Conservation (phyloP, 2,329 filamentous ascomycete species). For the Penicillium sp. region DNA sequence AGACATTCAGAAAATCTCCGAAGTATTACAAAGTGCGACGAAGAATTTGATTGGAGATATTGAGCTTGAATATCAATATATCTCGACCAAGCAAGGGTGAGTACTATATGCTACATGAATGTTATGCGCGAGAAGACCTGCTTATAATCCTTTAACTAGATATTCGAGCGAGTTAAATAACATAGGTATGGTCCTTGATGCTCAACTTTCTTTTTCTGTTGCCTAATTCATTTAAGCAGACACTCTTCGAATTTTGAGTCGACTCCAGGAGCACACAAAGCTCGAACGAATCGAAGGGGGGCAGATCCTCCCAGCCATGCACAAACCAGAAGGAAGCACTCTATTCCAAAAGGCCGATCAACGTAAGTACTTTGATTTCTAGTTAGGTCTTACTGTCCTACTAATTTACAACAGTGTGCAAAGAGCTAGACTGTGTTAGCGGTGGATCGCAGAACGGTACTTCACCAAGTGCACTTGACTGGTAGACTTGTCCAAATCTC, state of each 20-base stretch:
- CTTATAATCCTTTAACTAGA: neutral
- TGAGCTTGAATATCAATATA: conserved; percentile 19
- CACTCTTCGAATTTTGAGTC: conserved; percentile 17
- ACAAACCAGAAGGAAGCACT: conserved; percentile 25
- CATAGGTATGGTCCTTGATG: neutral
- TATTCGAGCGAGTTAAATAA: neutral
- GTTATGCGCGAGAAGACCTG: neutral
- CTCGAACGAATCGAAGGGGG: conserved; percentile 23
- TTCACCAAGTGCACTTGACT: conserved; percentile 14
- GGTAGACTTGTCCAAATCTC: conserved; percentile 5
- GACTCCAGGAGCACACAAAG: conserved; percentile 25
- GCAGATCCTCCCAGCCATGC: conserved; percentile 28
- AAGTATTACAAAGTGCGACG: conserved; percentile 1
- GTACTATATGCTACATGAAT: neutral
- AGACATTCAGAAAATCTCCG: neutral
- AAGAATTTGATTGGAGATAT: conserved; percentile 5
- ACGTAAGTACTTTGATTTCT: conserved; percentile 13
- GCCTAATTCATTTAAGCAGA: neutral
- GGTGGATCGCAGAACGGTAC: conserved; percentile 7
- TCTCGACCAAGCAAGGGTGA: conserved; percentile 4
- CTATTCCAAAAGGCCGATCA: conserved; percentile 32
- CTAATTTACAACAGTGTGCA: conserved; percentile 19
- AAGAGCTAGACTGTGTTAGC: conserved; percentile 21
- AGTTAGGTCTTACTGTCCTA: rapidly evolving
- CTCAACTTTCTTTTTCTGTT: neutral